phyloP scores from a whole-genome alignment of 2,329 filamentous ascomycete genomes.

The Phialophora chinensis region DNA sequence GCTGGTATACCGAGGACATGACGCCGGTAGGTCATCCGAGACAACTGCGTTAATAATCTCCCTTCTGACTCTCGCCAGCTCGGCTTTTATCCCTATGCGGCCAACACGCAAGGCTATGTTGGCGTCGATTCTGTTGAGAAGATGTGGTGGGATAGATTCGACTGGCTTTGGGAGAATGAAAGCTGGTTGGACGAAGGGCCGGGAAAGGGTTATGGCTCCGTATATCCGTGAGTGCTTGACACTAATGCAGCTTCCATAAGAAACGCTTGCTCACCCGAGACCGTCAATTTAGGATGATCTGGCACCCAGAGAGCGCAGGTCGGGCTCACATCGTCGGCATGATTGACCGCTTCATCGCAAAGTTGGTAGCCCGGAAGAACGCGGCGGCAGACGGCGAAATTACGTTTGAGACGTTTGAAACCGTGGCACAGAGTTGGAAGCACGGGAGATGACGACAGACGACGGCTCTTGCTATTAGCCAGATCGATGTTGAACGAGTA shows the following conservation, averaged over 20 bases:
- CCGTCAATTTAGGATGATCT: slow-evolving; percentile 36
- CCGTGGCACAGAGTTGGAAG: slow-evolving; percentile 38
- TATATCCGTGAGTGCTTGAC: slow-evolving; percentile 34
- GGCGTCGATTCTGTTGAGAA: slow-evolving; percentile 62
- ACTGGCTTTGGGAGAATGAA: slow-evolving; percentile 59
- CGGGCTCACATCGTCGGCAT: slow-evolving; percentile 40
- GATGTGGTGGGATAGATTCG: slow-evolving; percentile 66
- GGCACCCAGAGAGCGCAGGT: slow-evolving; percentile 40
- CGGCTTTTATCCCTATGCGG: slow-evolving; percentile 51
- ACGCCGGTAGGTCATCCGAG: slow-evolving; percentile 43
- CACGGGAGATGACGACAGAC: slow-evolving; percentile 15
- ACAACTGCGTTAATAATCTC: background rate
- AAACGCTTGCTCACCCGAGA: slow-evolving; percentile 15
- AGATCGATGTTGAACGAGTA: background rate
- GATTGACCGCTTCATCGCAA: slow-evolving; percentile 39
- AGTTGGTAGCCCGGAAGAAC: slow-evolving; percentile 32
- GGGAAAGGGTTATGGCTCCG: slow-evolving; percentile 38
- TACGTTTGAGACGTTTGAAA: slow-evolving; percentile 40
- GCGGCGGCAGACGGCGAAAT: slow-evolving; percentile 37
- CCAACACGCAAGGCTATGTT: slow-evolving; percentile 65
- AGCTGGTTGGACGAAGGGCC: slow-evolving; percentile 39
- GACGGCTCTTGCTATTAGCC: background rate
- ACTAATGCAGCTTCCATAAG: slow-evolving; percentile 16
- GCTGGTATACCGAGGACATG: slow-evolving; percentile 56
- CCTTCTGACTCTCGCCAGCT: slow-evolving; percentile 38